Conservation (phyloP, 2,329 filamentous ascomycete species). For the Fusarium verticillioides region DNA sequence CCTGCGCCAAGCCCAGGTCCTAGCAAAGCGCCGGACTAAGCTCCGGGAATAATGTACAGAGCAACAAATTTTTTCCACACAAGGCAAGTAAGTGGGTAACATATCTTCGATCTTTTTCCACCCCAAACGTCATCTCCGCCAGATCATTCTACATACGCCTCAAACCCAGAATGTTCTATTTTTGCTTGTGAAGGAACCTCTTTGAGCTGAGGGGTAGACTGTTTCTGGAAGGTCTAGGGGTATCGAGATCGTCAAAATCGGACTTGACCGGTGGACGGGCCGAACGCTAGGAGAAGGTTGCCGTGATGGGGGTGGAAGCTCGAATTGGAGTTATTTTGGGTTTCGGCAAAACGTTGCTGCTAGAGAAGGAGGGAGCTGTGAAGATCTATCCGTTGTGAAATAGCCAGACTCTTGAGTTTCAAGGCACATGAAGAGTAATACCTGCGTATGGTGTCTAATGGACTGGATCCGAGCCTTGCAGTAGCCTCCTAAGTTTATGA, state of each 20-base stretch:
- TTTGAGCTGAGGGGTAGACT: neutral
- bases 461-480: neutral
- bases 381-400: neutral
- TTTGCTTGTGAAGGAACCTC: neutral
- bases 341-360: neutral
- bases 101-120: constrained; percentile 2
- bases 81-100: constrained; percentile 33
- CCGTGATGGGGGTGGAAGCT: neutral
- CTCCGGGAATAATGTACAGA: constrained; percentile 16
- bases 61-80: constrained; percentile 9
- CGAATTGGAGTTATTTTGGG: neutral
- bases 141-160: neutral
- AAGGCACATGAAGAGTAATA: neutral
- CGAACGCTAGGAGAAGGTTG: constrained; percentile 2
- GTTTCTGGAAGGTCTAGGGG: neutral
- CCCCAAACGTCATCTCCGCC: constrained; percentile 6
- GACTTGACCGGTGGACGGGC: constrained; percentile 7
- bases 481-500: neutral
- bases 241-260: neutral
- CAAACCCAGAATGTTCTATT: neutral
- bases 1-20: neutral
- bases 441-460: neutral
- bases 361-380: neutral
- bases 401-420: neutral
- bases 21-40: neutral